A percentile compares a stretch with the other conserved stretches of the same genome.
These are phyloP conservation scores for Cercospora sp. DNA, from an alignment of 2,329 filamentous ascomycete genomes.

Conservation along the genomic window DNA sequence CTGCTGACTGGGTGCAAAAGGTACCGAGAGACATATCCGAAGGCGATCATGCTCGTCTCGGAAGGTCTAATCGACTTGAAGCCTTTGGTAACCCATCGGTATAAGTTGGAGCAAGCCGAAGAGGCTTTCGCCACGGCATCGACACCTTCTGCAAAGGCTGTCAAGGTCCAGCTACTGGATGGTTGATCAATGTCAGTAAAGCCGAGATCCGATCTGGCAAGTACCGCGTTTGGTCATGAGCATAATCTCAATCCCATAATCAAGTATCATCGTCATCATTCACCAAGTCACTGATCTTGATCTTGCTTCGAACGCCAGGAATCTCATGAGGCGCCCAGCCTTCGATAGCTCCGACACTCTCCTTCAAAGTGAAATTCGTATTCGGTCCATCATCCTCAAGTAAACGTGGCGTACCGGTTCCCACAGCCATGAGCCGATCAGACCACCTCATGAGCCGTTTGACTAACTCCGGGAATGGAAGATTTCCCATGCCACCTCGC, in stretches of 20 bases:
- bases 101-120: conserved; percentile 40
- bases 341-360: conserved; percentile 37
- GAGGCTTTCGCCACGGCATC: conserved; percentile 43
- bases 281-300: conserved; percentile 34
- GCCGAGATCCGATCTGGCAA: neutral
- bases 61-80: conserved; percentile 44
- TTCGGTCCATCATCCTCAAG: conserved; percentile 35
- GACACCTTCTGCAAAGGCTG: conserved; percentile 39
- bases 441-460: conserved; percentile 40
- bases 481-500: conserved; percentile 36
- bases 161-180: conserved; percentile 41
- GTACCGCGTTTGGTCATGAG: neutral
- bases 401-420: conserved; percentile 34
- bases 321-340: conserved; percentile 37
- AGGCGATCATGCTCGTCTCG: conserved; percentile 44
- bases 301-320: conserved; percentile 34
- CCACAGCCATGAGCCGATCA: conserved; percentile 39
- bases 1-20: conserved; percentile 5
- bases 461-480: conserved; percentile 37
- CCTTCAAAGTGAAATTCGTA: conserved; percentile 30
- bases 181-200: conserved; percentile 20
- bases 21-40: conserved; percentile 46
- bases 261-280: conserved; percentile 29
- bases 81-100: conserved; percentile 44
- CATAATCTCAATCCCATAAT: neutral